A percentile compares a stretch with the other conserved stretches of the same genome.
Conservation (phyloP, 495 filamentous ascomycete species). For the Staphylotrichum longicolle region DNA sequence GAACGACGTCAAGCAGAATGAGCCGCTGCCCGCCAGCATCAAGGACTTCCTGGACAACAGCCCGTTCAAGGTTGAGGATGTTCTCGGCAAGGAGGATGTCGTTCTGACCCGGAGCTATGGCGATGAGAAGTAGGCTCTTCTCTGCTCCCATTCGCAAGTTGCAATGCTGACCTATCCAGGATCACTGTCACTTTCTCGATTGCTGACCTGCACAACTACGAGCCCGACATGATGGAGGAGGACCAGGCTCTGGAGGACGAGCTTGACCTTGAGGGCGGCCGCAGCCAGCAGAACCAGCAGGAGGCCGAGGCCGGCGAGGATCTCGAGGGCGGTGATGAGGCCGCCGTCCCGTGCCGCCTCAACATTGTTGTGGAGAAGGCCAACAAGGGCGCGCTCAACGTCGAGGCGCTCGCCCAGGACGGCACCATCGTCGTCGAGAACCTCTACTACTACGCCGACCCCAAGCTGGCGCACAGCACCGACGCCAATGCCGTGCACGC, state of each 20-base stretch:
- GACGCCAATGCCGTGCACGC: slow-evolving; percentile 46
- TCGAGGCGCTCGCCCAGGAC: slow-evolving; percentile 85
- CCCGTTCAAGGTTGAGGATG: slow-evolving; percentile 71
- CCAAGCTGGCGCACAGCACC: slow-evolving; percentile 61
- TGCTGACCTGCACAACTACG: slow-evolving; percentile 76
- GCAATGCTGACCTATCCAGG: slow-evolving; percentile 45
- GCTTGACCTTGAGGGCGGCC: slow-evolving; percentile 47
- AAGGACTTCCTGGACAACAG: slow-evolving; percentile 72
- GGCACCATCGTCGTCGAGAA: slow-evolving; percentile 87
- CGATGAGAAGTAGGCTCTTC: slow-evolving; percentile 71
- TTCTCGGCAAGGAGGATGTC: slow-evolving; percentile 81
- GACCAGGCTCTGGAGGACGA: slow-evolving; percentile 70
- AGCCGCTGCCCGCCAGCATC: slow-evolving; percentile 59
- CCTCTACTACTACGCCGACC: slow-evolving; percentile 78
- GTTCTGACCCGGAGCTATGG: slow-evolving; percentile 76
- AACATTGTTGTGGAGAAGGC: slow-evolving; percentile 86
- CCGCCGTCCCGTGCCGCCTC: slow-evolving; percentile 75
- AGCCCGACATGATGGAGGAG: slow-evolving; percentile 44
- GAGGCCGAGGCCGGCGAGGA: slow-evolving; percentile 48
- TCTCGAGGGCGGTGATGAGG: slow-evolving; percentile 50
- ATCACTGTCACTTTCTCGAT: slow-evolving; percentile 93
- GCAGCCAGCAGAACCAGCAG: slow-evolving; percentile 35
- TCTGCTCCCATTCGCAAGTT: background rate
- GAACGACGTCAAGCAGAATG: slow-evolving; percentile 54
- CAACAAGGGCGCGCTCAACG: slow-evolving; percentile 70